Evolutionary conservation across 2,329 filamentous ascomycete species (phyloP).

Genomic region (Cytospora mali): DNA sequence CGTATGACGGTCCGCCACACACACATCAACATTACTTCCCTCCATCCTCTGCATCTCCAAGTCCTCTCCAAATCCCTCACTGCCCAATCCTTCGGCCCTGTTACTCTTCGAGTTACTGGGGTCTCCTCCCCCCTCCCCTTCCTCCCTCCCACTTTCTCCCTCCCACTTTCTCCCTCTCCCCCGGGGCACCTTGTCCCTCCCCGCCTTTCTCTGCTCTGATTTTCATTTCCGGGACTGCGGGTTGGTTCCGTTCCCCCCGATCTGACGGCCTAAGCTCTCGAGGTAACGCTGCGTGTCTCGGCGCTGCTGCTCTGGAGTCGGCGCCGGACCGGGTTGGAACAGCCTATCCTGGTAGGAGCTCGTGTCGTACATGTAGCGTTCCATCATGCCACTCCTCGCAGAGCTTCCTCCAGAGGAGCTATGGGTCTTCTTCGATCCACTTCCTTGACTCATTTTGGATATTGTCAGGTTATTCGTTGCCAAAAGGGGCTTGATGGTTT

Average conservation of each 20-base stretch:
- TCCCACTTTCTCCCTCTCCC: too few relatives aligned
- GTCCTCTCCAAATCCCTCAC: background rate
- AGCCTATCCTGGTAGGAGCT: background rate
- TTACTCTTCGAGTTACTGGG: background rate
- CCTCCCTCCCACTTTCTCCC: too few relatives aligned
- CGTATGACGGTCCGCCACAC: too few relatives aligned
- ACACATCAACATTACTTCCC: background rate
- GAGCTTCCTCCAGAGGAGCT: background rate
- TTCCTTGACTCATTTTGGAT: background rate
- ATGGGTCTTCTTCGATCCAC: background rate
- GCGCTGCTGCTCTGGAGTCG: background rate
- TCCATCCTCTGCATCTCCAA: background rate
- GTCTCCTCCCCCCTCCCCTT: background rate
- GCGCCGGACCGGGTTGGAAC: background rate
- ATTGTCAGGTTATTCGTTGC: background rate
- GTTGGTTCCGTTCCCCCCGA: background rate
- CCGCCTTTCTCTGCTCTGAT: background rate
- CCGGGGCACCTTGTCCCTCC: background rate
- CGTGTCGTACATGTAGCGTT: background rate
- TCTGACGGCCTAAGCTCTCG: slow-evolving; percentile 5
- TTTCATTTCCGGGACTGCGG: background rate
- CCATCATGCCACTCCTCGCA: background rate
- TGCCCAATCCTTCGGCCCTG: background rate
- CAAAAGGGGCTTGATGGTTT: background rate
- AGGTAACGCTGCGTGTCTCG: background rate